phyloP scores from a whole-genome alignment of 2,329 filamentous ascomycete genomes.

The Lachnellula occidentalis region DNA sequence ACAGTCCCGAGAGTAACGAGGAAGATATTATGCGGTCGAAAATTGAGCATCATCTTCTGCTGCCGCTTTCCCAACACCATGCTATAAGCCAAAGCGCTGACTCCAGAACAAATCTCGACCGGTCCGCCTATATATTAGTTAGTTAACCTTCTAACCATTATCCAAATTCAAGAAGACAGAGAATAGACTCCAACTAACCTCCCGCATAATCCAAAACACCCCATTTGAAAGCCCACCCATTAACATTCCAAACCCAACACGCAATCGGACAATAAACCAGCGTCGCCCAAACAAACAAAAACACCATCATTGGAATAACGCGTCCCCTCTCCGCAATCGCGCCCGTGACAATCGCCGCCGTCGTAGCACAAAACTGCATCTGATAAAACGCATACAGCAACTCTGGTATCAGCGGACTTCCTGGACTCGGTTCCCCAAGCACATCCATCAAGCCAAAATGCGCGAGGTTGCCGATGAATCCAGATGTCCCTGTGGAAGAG shows the following conservation, averaged over 20 bases:
- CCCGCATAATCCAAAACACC: constrained; percentile 95
- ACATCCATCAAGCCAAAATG: too few species aligned
- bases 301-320: too few species aligned
- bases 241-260: constrained; percentile 93
- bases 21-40: constrained; percentile 97
- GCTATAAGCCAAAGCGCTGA: constrained; percentile 90
- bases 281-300: too few species aligned
- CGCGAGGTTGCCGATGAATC: too few species aligned
- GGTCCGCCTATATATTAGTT: constrained; percentile 49
- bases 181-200: constrained; percentile 39
- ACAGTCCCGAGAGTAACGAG: constrained; percentile 93
- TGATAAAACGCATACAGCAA: too few species aligned
- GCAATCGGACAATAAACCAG: constrained; percentile 96
- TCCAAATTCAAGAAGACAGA: neutral
- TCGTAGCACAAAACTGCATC: too few species aligned
- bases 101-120: constrained; percentile 91
- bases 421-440: too few species aligned
- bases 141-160: neutral
- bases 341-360: too few species aligned
- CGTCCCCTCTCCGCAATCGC: too few species aligned
- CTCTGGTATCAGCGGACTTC: too few species aligned
- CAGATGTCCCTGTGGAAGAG: too few species aligned
- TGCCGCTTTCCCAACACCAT: constrained; percentile 92
- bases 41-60: constrained; percentile 99
- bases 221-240: constrained; percentile 86